Conservation (phyloP, 176 grass and related monocot species). For the Neostapfia colusana region DNA sequence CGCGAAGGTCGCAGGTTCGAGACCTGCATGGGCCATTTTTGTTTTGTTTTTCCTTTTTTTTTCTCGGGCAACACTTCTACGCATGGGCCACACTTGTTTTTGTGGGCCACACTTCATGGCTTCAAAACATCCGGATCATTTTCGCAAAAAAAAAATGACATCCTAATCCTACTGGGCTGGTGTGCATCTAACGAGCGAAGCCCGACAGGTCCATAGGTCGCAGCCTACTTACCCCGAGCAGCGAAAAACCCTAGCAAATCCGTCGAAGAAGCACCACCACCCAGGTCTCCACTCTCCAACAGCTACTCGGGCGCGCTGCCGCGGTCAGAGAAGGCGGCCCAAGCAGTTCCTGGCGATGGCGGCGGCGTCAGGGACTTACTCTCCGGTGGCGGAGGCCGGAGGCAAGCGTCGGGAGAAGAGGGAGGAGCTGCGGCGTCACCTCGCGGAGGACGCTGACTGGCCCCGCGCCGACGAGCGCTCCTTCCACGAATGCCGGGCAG, state of each 20-base stretch:
- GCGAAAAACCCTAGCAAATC: constrained; percentile 19
- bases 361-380: constrained; percentile 53
- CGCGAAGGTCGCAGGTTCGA: constrained; percentile 88
- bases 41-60: background rate
- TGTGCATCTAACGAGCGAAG: background rate
- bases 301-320: background rate
- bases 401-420: constrained; percentile 57
- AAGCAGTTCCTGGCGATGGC: constrained; percentile 28
- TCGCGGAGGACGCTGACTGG: constrained; percentile 67
- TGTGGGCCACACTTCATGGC: background rate
- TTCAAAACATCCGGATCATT: too few species aligned
- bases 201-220: background rate
- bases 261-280: background rate
- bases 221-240: background rate
- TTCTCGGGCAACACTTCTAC: too few species aligned
- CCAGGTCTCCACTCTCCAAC: too few species aligned
- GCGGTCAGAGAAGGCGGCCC: background rate
- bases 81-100: too few species aligned
- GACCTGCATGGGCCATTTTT: constrained; percentile 71
- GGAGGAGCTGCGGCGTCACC: constrained; percentile 58
- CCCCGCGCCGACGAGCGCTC: constrained; percentile 64
- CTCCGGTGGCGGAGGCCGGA: constrained; percentile 51
- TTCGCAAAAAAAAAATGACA: too few species aligned
- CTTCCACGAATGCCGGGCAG: constrained; percentile 79
- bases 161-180: background rate